Conservation (phyloP, 1,284 basidiomycete genomes). For the Singerocomus inundabilis region DNA sequence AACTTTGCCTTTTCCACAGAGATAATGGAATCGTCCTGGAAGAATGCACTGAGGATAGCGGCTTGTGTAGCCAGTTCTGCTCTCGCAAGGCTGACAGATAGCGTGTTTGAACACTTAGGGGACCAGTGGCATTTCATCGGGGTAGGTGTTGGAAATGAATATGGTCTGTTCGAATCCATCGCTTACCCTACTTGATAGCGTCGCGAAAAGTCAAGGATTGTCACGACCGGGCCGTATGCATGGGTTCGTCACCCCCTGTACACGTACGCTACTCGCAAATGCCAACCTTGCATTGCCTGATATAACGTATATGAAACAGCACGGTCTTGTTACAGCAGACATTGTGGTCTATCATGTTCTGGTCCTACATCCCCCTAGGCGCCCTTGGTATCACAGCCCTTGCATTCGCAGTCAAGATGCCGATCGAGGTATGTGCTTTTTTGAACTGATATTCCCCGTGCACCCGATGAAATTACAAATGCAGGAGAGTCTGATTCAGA, state of each 20-base stretch:
- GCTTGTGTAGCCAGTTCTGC: conserved; percentile 17
- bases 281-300: neutral
- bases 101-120: conserved; percentile 16
- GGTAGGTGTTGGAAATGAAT: conserved; percentile 6
- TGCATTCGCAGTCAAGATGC: conserved; percentile 33
- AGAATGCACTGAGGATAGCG: conserved; percentile 4
- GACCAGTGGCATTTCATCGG: conserved; percentile 31
- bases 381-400: conserved; percentile 20
- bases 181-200: conserved; percentile 16
- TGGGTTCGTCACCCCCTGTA: conserved; percentile 34
- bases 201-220: conserved; percentile 32
- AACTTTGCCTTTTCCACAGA: conserved; percentile 16
- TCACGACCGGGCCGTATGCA: conserved; percentile 33
- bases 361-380: conserved; percentile 33
- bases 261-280: conserved; percentile 8
- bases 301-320: conserved; percentile 12
- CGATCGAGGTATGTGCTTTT: conserved; percentile 28
- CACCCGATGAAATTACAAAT: neutral
- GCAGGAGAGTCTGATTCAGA: conserved; percentile 19
- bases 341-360: conserved; percentile 29
- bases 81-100: neutral
- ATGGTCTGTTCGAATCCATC: neutral
- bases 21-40: neutral
- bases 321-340: conserved; percentile 21
- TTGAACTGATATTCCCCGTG: too few species aligned